phyloP scores from a whole-genome alignment of 768 basidiomycete species.

The Mycena leptocephala region DNA sequence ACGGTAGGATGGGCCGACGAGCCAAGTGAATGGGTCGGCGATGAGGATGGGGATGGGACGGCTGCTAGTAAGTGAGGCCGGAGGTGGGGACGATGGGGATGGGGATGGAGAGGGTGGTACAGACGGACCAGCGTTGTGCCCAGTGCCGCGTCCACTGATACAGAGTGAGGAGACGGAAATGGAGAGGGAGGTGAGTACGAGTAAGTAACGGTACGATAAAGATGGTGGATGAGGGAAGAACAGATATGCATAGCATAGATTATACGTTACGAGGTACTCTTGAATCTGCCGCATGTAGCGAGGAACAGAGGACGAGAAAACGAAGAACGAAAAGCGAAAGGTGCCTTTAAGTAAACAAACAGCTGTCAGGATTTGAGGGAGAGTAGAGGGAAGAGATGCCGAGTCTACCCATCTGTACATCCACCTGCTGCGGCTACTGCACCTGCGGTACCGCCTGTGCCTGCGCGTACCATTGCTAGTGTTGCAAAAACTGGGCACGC shows the following conservation, averaged over 20 bases:
- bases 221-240: background rate
- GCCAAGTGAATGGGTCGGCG: too few species aligned
- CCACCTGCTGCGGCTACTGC: slow-evolving; percentile 38
- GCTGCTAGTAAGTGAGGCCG: too few species aligned
- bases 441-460: slow-evolving; percentile 52
- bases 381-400: background rate
- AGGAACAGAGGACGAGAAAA: too few species aligned
- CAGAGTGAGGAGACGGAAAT: too few species aligned
- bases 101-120: too few species aligned
- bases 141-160: background rate
- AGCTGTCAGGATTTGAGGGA: background rate
- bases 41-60: background rate
- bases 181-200: background rate
- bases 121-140: background rate
- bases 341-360: background rate
- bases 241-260: background rate
- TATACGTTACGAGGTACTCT: background rate
- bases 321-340: background rate
- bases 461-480: slow-evolving; percentile 36
- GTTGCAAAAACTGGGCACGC: slow-evolving; percentile 31
- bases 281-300: too few species aligned
- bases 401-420: slow-evolving; percentile 31
- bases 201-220: background rate
- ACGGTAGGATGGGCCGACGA: background rate
- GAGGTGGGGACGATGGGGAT: background rate